phyloP scores from a whole-genome alignment of 306 rosid genomes.

The Glycine tomentella region DNA sequence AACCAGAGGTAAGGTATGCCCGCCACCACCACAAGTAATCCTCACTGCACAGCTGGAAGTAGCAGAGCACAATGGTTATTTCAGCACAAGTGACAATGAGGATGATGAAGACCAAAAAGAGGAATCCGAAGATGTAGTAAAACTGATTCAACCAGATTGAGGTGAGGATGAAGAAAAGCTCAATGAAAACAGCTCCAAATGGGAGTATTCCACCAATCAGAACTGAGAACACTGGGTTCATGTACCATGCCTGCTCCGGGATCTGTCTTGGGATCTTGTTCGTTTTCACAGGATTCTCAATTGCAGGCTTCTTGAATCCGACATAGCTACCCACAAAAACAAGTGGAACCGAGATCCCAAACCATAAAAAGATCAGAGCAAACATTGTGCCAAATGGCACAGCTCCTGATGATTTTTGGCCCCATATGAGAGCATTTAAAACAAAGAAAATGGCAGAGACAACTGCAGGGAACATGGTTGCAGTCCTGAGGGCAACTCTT shows the following conservation, averaged over 20 bases:
- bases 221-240: constrained; percentile 91
- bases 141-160: constrained; percentile 99
- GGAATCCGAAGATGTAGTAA: constrained; percentile 98
- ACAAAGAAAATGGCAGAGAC: constrained; percentile 80
- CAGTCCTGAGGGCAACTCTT: constrained; percentile 81
- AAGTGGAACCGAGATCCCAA: constrained; percentile 97
- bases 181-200: constrained; percentile 97
- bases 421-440: constrained; percentile 88
- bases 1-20: constrained; percentile 92
- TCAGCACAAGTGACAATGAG: constrained; percentile 94
- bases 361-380: constrained; percentile 93
- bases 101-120: constrained; percentile 91
- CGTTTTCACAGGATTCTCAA: constrained; percentile 95
- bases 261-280: constrained; percentile 98
- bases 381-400: constrained; percentile 99
- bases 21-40: constrained; percentile 99
- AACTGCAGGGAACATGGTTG: constrained; percentile 78
- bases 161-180: constrained; percentile 97
- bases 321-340: constrained; percentile 93
- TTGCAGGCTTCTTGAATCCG: constrained; percentile 95
- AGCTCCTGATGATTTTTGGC: constrained; percentile 98
- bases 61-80: constrained; percentile 94
- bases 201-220: constrained; percentile 97
- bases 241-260: constrained; percentile 99
- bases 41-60: constrained; percentile 98